These are phyloP conservation scores for Acacia crassicarpa DNA, from an alignment of 306 rosid species.

Conservation along the genomic window DNA sequence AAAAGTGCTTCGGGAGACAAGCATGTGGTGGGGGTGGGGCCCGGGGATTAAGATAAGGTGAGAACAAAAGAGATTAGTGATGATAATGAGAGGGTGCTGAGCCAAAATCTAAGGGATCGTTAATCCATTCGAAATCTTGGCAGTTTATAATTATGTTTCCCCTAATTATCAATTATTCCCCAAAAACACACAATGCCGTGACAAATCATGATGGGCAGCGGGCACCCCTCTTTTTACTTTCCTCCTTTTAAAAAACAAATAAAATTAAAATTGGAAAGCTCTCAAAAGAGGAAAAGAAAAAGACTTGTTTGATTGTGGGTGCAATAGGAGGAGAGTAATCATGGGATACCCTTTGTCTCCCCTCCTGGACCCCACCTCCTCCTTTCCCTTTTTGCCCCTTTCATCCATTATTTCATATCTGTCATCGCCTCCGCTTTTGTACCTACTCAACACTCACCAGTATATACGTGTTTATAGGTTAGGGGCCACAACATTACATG, in stretches of 20 bases:
- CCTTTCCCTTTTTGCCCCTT: neutral
- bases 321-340: constrained; percentile 63
- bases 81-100: constrained; percentile 26
- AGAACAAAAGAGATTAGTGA: constrained; percentile 44
- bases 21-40: constrained; percentile 22
- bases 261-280: neutral
- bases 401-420: constrained; percentile 12
- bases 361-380: constrained; percentile 52
- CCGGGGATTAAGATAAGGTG: constrained; percentile 32
- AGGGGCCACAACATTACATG: neutral
- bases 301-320: neutral
- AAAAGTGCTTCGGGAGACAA: neutral
- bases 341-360: constrained; percentile 87
- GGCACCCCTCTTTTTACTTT: neutral
- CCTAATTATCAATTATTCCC: constrained; percentile 27
- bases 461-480: neutral
- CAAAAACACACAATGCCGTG: neutral
- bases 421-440: neutral
- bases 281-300: neutral
- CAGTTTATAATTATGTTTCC: constrained; percentile 41
- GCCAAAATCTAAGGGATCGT: constrained; percentile 38
- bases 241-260: neutral
- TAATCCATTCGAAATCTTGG: constrained; percentile 35
- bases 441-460: neutral
- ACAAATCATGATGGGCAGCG: constrained; percentile 27